phyloP scores from a whole-genome alignment of 495 filamentous ascomycete species.

The Penicillium cinerascens region DNA sequence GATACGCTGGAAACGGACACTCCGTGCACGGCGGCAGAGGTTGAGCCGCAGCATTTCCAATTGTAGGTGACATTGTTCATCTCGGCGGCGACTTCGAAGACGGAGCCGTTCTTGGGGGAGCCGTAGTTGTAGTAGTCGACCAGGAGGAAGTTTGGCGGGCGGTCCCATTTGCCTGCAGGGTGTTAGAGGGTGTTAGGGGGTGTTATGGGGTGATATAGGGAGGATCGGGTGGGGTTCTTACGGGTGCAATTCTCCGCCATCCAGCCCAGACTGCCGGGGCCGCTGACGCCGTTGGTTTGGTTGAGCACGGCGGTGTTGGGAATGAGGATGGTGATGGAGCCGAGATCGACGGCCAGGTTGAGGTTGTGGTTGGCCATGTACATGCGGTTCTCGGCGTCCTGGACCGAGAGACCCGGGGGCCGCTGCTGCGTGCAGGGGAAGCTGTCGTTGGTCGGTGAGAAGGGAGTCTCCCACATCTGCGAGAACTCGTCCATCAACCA shows the following conservation, averaged over 20 bases:
- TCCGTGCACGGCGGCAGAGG: slow-evolving; percentile 28
- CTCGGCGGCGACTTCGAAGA: slow-evolving; percentile 84
- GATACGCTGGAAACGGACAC: slow-evolving; percentile 19
- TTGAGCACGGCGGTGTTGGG: slow-evolving; percentile 67
- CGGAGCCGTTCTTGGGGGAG: slow-evolving; percentile 62
- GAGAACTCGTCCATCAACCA: slow-evolving; percentile 64
- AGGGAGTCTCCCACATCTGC: slow-evolving; percentile 67
- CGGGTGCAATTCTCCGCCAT: slow-evolving; percentile 66
- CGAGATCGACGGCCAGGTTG: slow-evolving; percentile 66
- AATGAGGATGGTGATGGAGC: slow-evolving; percentile 61
- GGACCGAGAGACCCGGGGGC: slow-evolving; percentile 52
- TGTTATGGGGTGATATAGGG: slow-evolving; percentile 7
- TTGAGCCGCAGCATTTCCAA: slow-evolving; percentile 64
- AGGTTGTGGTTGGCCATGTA: slow-evolving; percentile 95
- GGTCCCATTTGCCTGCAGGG: slow-evolving; percentile 59
- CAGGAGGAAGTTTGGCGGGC: slow-evolving; percentile 79
- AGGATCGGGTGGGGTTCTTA: slow-evolving; percentile 29
- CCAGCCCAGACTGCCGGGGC: slow-evolving; percentile 65
- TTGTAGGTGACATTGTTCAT: slow-evolving; percentile 84
- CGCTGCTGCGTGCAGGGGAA: slow-evolving; percentile 61
- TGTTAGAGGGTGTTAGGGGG: too few relatives aligned
- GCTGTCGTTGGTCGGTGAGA: slow-evolving; percentile 52
- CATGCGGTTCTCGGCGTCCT: slow-evolving; percentile 58
- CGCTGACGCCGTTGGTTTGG: slow-evolving; percentile 62
- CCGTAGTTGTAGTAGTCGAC: slow-evolving; percentile 87